Evolutionary conservation across 2,329 filamentous ascomycete genomes (phyloP).

Genomic region (Botrytis fabae): DNA sequence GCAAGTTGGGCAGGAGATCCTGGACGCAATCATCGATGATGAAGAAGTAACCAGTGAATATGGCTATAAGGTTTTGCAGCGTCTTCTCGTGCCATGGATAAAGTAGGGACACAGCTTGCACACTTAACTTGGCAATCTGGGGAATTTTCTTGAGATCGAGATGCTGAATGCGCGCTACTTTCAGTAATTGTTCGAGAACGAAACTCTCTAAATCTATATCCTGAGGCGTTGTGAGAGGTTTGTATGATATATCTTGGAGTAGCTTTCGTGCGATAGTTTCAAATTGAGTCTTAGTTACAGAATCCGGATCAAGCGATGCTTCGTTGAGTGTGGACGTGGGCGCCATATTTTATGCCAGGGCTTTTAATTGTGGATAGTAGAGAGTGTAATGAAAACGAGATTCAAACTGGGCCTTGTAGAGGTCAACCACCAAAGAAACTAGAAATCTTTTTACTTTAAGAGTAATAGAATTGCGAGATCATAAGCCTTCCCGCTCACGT

Average conservation of each 20-base stretch:
- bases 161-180: not conserved
- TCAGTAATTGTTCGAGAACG: not conserved
- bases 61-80: not conserved
- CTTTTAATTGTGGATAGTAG: not conserved
- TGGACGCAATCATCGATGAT: not conserved
- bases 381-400: not conserved
- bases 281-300: not conserved
- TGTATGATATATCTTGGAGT: not conserved
- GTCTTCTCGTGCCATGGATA: not conserved
- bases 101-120: rapidly evolving
- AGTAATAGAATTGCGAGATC: not conserved
- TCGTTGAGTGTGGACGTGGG: not conserved
- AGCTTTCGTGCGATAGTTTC: not conserved
- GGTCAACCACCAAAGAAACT: not conserved
- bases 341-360: not conserved
- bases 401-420: not conserved
- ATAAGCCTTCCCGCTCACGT: no score
- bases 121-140: not conserved
- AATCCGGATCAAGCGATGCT: not conserved
- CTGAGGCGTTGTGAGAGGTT: not conserved
- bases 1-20: not conserved
- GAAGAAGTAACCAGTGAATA: not conserved
- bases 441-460: not conserved
- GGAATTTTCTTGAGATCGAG: not conserved
- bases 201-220: not conserved